phyloP scores from a whole-genome alignment of 2,329 filamentous ascomycete genomes.

The Plectosphaerella cucumerina region DNA sequence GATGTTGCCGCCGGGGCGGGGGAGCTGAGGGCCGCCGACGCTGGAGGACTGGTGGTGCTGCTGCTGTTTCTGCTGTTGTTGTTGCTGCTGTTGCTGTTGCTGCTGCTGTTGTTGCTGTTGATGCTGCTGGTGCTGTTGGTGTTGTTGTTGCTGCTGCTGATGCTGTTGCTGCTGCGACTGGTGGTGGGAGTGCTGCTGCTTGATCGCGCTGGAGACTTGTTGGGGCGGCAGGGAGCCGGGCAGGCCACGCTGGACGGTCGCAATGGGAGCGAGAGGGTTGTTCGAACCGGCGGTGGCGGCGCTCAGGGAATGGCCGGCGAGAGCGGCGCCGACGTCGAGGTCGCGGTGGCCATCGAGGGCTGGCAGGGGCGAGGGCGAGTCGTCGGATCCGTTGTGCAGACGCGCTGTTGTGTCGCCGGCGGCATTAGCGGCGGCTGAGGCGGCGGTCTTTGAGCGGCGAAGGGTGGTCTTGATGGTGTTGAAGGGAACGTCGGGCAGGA shows the following conservation, averaged over 20 bases:
- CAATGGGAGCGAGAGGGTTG: neutral
- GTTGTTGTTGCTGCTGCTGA: neutral
- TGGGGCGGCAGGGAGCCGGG: neutral
- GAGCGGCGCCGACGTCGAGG: neutral
- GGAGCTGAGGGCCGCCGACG: neutral
- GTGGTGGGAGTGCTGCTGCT: neutral
- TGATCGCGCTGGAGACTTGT: neutral
- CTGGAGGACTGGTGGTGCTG: neutral
- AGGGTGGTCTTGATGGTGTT: constrained; percentile 5
- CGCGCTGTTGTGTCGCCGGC: neutral
- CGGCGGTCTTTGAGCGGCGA: neutral
- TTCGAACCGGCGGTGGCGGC: neutral
- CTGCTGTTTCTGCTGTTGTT: neutral
- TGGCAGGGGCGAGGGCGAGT: constrained; percentile 1
- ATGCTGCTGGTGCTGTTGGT: neutral
- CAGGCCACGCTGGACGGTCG: neutral
- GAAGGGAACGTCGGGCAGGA: constrained; percentile 3
- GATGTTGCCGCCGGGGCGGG: neutral
- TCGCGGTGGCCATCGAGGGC: constrained; percentile 1
- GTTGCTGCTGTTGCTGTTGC: neutral
- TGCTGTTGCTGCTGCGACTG: neutral
- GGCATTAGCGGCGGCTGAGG: neutral
- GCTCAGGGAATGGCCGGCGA: neutral
- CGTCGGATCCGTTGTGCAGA: neutral
- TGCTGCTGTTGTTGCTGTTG: neutral